Conservation (phyloP, 192 early-diverging fungal genomes). For the Coemansia sp. region DNA sequence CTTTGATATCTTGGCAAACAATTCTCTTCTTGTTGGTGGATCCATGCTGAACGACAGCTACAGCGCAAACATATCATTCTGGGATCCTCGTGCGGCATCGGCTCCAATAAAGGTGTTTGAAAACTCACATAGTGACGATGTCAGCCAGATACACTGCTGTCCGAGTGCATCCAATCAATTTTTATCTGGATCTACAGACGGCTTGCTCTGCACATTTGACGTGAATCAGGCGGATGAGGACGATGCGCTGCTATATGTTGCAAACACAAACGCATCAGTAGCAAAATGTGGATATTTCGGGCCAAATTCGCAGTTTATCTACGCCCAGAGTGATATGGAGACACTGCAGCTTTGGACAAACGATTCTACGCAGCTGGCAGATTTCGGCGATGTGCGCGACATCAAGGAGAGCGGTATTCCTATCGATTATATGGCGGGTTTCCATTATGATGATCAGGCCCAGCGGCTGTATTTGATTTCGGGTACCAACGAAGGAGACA, state of each 20-base stretch:
- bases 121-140: constrained; percentile 75
- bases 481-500: constrained; percentile 74
- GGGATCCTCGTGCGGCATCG: constrained; percentile 24
- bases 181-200: constrained; percentile 74
- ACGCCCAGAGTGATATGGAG: constrained; percentile 86
- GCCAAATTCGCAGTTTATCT: constrained; percentile 84
- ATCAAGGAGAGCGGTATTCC: constrained; percentile 44
- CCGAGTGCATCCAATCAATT: constrained; percentile 55
- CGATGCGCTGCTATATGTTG: constrained; percentile 78
- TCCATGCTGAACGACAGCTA: constrained; percentile 30
- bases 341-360: constrained; percentile 78
- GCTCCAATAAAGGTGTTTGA: constrained; percentile 24
- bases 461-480: constrained; percentile 77
- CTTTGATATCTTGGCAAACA: constrained; percentile 48
- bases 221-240: constrained; percentile 77
- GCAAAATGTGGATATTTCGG: constrained; percentile 90
- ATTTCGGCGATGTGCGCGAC: constrained; percentile 84
- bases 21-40: constrained; percentile 32
- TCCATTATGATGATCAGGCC: constrained; percentile 64
- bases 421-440: constrained; percentile 84
- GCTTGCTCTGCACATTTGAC: constrained; percentile 77
- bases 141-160: constrained; percentile 76
- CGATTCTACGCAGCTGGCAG: constrained; percentile 51
- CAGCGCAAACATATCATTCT: constrained; percentile 49
- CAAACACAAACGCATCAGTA: constrained; percentile 83